Evolutionary conservation across 116 monocot species (phyloP).

Genomic region (Cymodocea nodosa): DNA sequence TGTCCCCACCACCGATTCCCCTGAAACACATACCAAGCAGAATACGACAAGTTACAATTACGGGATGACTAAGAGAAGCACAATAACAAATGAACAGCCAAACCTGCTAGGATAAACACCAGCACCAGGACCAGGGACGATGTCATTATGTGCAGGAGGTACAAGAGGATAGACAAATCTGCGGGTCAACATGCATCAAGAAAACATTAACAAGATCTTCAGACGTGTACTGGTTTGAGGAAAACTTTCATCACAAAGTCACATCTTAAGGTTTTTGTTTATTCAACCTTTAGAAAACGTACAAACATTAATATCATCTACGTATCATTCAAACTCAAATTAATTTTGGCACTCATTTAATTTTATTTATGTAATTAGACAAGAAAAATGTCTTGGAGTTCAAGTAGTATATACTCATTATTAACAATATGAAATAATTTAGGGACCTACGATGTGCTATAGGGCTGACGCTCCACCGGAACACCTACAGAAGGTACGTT

Average conservation of each 20-base stretch:
- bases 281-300: no score
- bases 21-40: conserved; percentile 7
- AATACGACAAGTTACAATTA: not conserved
- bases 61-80: not conserved
- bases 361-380: not conserved
- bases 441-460: conserved; percentile 12
- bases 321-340: no score
- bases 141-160: conserved; percentile 21
- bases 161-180: conserved; percentile 35
- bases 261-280: no score
- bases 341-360: no score
- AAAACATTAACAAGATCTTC: not conserved
- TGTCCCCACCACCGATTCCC: conserved; percentile 26
- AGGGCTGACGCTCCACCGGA: conserved; percentile 15
- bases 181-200: not conserved
- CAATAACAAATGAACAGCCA: not conserved
- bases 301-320: no score
- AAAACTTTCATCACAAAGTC: not conserved
- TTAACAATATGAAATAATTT: not conserved
- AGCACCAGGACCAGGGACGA: conserved; percentile 38
- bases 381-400: not conserved
- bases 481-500: conserved; percentile 7
- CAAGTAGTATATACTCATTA: not conserved
- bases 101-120: conserved; percentile 41
- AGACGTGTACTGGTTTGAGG: not conserved